phyloP scores from a whole-genome alignment of 1,284 basidiomycete species.

The Trichosporon inkin region DNA sequence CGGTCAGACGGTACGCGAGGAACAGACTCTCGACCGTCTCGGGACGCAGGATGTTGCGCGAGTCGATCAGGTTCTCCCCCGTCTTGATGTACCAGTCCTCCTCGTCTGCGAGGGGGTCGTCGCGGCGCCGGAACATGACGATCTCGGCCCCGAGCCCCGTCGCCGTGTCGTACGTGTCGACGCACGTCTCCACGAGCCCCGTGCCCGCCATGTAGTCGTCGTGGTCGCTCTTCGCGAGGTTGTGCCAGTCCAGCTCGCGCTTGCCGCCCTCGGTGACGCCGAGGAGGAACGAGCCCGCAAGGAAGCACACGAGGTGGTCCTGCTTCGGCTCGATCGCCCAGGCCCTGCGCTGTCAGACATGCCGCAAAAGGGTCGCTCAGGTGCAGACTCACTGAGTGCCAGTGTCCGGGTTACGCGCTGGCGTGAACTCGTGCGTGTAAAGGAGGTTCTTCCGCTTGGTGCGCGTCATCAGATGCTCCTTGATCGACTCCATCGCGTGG shows the following conservation, averaged over 20 bases:
- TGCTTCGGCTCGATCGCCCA: conserved; percentile 80
- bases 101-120: conserved; percentile 49
- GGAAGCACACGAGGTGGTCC: conserved; percentile 93
- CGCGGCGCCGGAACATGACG: conserved; percentile 64
- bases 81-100: conserved; percentile 83
- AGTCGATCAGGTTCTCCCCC: conserved; percentile 61
- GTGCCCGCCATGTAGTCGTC: conserved; percentile 79
- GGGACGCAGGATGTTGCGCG: conserved; percentile 87
- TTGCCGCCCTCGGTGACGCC: conserved; percentile 72
- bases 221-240: conserved; percentile 56
- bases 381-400: conserved; percentile 38
- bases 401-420: conserved; percentile 35
- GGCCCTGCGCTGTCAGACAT: conserved; percentile 56
- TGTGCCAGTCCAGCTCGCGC: conserved; percentile 39
- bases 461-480: conserved; percentile 66
- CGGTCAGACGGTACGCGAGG: conserved; percentile 77
- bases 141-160: conserved; percentile 85
- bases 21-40: conserved; percentile 94
- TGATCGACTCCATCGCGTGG: conserved; percentile 74
- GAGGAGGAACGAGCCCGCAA: conserved; percentile 85
- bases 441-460: conserved; percentile 60
- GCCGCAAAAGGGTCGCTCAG: too few relatives aligned
- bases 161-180: conserved; percentile 77
- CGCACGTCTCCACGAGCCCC: conserved; percentile 79
- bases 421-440: conserved; percentile 74